Percentiles rank a stretch among this genome's conserved stretches.
phyloP scores from a whole-genome alignment of 2,329 filamentous ascomycete species.

The Fusarium anthophilum region DNA sequence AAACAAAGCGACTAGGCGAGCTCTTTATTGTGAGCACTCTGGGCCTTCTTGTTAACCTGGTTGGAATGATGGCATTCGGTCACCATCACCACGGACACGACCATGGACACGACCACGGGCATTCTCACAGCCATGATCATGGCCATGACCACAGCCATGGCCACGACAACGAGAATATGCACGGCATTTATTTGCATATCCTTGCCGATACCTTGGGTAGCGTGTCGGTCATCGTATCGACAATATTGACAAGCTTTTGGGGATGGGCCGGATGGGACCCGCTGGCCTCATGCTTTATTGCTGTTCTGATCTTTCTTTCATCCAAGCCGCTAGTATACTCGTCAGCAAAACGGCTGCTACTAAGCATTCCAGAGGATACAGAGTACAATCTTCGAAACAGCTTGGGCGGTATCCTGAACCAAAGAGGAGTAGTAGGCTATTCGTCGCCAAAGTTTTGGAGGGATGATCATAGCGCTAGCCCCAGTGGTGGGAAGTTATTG shows the following conservation, averaged over 20 bases:
- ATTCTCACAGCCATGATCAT: constrained; percentile 37
- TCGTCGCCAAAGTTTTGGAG: constrained; percentile 92
- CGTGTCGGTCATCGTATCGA: constrained; percentile 92
- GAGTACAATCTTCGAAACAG: constrained; percentile 91
- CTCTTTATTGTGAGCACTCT: constrained; percentile 88
- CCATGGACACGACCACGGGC: constrained; percentile 52
- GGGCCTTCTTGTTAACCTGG: constrained; percentile 88
- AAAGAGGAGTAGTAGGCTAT: constrained; percentile 87
- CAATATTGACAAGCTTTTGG: constrained; percentile 84
- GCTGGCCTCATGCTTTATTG: constrained; percentile 91
- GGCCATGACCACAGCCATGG: constrained; percentile 38
- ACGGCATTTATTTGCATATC: constrained; percentile 95
- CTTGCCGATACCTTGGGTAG: constrained; percentile 95
- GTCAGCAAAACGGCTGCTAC: constrained; percentile 82
- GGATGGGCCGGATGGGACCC: constrained; percentile 97
- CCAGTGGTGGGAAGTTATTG: constrained; percentile 65
- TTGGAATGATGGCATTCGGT: constrained; percentile 88
- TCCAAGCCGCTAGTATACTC: constrained; percentile 88
- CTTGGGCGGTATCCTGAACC: constrained; percentile 80
- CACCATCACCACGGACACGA: constrained; percentile 68
- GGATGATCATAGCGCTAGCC: constrained; percentile 69
- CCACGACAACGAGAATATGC: constrained; percentile 97
- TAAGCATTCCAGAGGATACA: constrained; percentile 83
- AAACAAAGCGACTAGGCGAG: constrained; percentile 86
- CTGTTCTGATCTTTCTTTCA: constrained; percentile 90